A percentile compares a stretch with the other conserved stretches of the same genome.
These are phyloP conservation scores for Pseudogymnoascus sp. DNA, from an alignment of 2,329 filamentous ascomycete species.

Conservation along the genomic window DNA sequence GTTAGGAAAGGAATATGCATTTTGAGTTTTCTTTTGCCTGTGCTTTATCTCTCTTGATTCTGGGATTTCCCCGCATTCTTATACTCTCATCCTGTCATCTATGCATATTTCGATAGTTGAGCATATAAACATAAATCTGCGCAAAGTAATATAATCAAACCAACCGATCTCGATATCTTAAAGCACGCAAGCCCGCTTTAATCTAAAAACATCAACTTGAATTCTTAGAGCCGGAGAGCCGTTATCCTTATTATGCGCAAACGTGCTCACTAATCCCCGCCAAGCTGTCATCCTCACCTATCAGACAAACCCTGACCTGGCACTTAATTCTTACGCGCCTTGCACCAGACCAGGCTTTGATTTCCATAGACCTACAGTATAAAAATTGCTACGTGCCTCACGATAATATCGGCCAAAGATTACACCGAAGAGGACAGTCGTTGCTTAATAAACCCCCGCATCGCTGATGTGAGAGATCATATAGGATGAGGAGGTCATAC, in stretches of 20 bases:
- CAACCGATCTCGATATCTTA: background rate
- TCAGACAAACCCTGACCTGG: background rate
- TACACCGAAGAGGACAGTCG: background rate
- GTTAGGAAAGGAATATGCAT: background rate
- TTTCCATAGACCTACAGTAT: background rate
- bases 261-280: background rate
- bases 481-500: background rate
- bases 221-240: background rate
- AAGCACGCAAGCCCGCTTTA: background rate
- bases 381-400: background rate
- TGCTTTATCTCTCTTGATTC: background rate
- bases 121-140: background rate
- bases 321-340: background rate
- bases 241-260: background rate
- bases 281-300: background rate
- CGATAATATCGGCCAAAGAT: background rate
- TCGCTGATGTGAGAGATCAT: background rate
- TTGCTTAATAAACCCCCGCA: background rate
- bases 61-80: background rate
- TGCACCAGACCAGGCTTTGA: background rate
- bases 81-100: background rate
- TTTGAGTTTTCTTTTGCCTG: background rate
- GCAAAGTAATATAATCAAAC: background rate
- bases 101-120: background rate
- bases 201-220: background rate